Conservation (phyloP, 192 early-diverging fungal genomes). For the Podila epigama region DNA sequence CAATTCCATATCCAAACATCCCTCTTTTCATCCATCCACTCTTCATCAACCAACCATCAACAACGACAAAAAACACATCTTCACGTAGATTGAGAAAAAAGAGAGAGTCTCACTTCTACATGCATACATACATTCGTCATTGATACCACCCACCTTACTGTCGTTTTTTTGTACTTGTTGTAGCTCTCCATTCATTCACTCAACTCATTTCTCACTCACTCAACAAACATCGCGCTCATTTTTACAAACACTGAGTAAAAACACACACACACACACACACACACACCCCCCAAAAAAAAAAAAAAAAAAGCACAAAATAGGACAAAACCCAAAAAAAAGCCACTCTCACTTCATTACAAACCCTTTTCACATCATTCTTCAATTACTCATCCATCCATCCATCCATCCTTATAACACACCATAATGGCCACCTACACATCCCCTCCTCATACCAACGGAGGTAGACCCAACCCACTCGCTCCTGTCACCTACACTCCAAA, state of each 20-base stretch:
- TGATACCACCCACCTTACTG: neutral
- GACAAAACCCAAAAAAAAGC: neutral
- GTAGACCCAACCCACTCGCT: constrained; percentile 23
- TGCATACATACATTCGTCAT: neutral
- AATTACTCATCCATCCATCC: neutral
- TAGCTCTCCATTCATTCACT: neutral
- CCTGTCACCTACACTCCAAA: constrained; percentile 36
- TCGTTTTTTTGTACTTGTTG: neutral
- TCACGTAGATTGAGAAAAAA: too few species aligned
- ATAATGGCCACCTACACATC: constrained; percentile 34
- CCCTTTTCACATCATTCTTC: neutral
- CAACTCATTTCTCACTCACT: neutral
- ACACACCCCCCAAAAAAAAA: neutral
- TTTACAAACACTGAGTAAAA: neutral
- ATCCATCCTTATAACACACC: neutral
- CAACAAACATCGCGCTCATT: too few species aligned
- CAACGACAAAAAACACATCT: neutral
- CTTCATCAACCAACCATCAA: neutral
- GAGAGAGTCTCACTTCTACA: neutral
- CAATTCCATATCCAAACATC: neutral
- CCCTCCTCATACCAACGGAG: constrained; percentile 12
- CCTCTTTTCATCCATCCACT: neutral
- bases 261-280: neutral
- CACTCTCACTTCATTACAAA: neutral
- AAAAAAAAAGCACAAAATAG: neutral